These are phyloP conservation scores for Tilletia caries DNA, from an alignment of 1,284 basidiomycete species.

Conservation along the genomic window DNA sequence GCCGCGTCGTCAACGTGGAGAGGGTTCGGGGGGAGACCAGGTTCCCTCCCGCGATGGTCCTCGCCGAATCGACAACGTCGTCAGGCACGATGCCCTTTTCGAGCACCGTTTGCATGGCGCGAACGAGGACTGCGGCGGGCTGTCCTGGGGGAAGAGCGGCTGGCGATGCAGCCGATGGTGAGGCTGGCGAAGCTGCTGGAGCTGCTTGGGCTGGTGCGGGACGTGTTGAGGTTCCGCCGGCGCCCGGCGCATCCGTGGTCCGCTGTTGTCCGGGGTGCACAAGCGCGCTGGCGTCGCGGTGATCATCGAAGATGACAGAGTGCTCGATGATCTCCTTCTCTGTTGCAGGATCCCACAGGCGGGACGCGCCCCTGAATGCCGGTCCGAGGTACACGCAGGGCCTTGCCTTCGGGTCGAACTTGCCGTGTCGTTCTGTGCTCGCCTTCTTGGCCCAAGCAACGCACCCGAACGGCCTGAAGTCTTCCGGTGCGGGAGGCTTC, in stretches of 20 bases:
- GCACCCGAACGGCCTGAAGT: not conserved
- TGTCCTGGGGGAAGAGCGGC: no score
- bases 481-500: not conserved
- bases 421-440: not conserved
- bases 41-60: no score
- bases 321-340: not conserved
- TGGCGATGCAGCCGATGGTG: no score
- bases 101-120: no score
- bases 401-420: constrained; percentile 8
- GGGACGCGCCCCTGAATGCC: not conserved
- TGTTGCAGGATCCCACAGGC: not conserved
- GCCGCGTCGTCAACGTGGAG: no score
- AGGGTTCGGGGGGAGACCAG: no score
- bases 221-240: not conserved
- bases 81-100: no score
- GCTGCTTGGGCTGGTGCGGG: no score
- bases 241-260: no score
- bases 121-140: no score
- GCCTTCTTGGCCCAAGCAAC: not conserved
- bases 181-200: no score
- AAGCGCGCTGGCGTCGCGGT: not conserved
- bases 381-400: not conserved
- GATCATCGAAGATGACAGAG: not conserved
- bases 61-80: no score
- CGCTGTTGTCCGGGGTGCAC: not conserved